Evolutionary conservation across 495 filamentous ascomycete genomes (phyloP), one percentile per base, ranked within the genome.

Genomic region (Pseudomonodictys pantanalensis): DNA sequence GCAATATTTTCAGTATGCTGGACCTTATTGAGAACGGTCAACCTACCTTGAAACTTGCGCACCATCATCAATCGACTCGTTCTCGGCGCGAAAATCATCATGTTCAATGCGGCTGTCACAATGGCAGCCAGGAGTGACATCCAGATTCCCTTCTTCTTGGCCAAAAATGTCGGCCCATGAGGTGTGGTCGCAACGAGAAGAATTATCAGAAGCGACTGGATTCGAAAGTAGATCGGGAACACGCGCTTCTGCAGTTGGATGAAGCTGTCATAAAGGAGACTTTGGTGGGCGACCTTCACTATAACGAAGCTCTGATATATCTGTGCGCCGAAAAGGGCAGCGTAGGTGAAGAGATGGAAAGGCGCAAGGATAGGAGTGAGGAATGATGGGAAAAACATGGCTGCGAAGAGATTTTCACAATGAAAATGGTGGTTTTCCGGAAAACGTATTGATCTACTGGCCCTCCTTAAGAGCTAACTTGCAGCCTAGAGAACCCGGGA

Each of bases 221-320:
- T 61, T 1, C 61, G 63, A 65, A 84, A 84, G 64, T 84, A 83
- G 29, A 78, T 58, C 0, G 80, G 82, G 56, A 84, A 84, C 7
- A 83, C 44, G 15, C 72, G 75, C 53, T 79, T 81, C 45, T 82
- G 78, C 1, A 83, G 69, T 82, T 3, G 3, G 15, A 18, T 41
- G 38, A 41, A 41, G 38, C 15, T 3, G 12, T 41, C 12, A 18
- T 41, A 41, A 5, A 18, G 38, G 38, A 41, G 38, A 15, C 15
- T 18, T 3, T 3, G n/a, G 22, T 48, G 45, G 7, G 45, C 45
- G 22, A 26, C 8, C 28, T 48, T 48, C 11, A 78, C 80, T 62
- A 80, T 76, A 54, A 81, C 52, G 44, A 83, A 82, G 66, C 69
- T 76, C 67, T 83, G 77, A 66, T 76, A 84, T 2, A 84, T 68